Evolutionary conservation across 352 stramenopile species (phyloP), one percentile per base, ranked within the genome.

Genomic region (Stramenopiles sp.): DNA sequence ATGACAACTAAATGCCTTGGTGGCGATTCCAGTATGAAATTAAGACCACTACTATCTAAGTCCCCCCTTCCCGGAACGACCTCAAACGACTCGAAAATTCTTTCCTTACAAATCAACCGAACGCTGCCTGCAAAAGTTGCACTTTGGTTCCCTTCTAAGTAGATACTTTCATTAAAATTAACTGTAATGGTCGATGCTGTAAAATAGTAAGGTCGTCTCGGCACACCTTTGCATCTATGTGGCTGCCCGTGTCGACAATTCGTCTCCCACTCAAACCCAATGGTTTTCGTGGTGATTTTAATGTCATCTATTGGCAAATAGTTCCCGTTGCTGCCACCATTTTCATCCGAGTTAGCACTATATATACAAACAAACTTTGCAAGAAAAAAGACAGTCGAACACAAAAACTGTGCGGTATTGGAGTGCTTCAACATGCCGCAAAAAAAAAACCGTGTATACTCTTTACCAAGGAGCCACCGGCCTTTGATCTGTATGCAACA

Each of bases 201-300:
- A 33, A 14, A 78, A 33, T 78, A 78, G 31, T 78, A 78, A 14
- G 71, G 71, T 14, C 30, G 71, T 78, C 71, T 31, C 8, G 71
- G 71, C 22, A 33, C 22, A 33, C 71, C 71, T 33, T 78, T 78
- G 22, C 71, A 78, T 31, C 14, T 78, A 14, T 78, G 4, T 31
- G 71, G 71, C 4, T 8, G 4, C 1, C 31, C 30, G 8, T 31
- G 31, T 4, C 30, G 30, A 33, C 71, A 78, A 14, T 4, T 14
- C 8, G 71, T 78, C 14, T 78, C 71, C 71, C 71, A 78, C 22
- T 78, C 4, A 78, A 78, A 78, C 1, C 71, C 71, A 14, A 78
- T 14, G 8, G 71, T 33, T 78, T 33, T 78, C 14, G 31, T 78
- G 1, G 30, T 33, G 4, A 78, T 33, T 33, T 33, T 78, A 14